These are phyloP conservation scores for Argentina anserina DNA, from an alignment of 306 rosid species.

Conservation along the genomic window DNA sequence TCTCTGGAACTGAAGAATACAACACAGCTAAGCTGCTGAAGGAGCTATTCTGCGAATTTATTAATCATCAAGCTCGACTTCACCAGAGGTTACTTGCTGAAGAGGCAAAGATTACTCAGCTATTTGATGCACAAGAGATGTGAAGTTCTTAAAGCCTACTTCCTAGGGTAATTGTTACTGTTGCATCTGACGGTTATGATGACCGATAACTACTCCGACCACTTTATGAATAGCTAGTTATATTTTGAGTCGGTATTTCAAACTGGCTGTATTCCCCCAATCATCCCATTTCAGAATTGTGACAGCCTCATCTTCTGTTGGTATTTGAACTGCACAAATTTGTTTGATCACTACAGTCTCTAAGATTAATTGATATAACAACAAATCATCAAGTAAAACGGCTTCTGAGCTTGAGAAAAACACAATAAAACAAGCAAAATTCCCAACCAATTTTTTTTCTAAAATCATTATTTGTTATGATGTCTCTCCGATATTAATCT, in stretches of 20 bases:
- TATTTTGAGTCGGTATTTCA: neutral
- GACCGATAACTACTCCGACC: neutral
- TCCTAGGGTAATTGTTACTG: constrained; percentile 1
- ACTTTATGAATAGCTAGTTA: too few relatives aligned
- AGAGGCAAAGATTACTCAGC: constrained; percentile 35
- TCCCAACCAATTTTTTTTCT: too few relatives aligned
- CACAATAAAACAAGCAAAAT: too few relatives aligned
- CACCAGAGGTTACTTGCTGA: constrained; percentile 42
- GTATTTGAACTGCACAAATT: too few relatives aligned
- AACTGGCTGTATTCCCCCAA: neutral
- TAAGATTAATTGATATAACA: too few relatives aligned
- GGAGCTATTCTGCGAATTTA: constrained; percentile 42
- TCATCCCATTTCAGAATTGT: neutral
- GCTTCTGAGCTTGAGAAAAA: too few relatives aligned
- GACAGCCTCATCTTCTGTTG: too few relatives aligned
- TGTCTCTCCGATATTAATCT: too few relatives aligned
- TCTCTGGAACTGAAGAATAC: constrained; percentile 41
- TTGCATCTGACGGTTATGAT: neutral
- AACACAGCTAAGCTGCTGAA: constrained; percentile 35
- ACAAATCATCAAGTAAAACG: too few relatives aligned
- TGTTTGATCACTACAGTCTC: too few relatives aligned
- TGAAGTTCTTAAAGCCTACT: neutral
- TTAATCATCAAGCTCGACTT: constrained; percentile 38
- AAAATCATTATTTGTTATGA: too few relatives aligned
- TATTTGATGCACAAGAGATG: neutral